These are phyloP conservation scores for Selenicereus undatus DNA, from an alignment of 148 eudicot genomes.

Conservation along the genomic window DNA sequence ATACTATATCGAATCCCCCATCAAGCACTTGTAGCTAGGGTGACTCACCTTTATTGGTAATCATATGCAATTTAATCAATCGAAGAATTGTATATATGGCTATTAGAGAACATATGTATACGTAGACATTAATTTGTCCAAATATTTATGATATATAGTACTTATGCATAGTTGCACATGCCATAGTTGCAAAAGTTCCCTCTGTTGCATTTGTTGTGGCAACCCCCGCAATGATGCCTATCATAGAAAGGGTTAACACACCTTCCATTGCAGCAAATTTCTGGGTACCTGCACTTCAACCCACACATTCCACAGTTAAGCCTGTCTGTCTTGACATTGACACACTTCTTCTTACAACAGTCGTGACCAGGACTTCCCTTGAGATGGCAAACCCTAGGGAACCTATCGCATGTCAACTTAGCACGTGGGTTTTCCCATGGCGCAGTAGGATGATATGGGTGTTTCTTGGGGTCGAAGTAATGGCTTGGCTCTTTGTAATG, in stretches of 20 bases:
- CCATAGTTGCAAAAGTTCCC: slow-evolving; percentile 48
- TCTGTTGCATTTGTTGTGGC: slow-evolving; percentile 47
- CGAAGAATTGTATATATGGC: not conserved
- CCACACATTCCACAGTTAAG: slow-evolving; percentile 70
- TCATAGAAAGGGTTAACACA: slow-evolving; percentile 44
- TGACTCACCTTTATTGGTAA: slow-evolving; percentile 1
- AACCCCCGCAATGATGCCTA: slow-evolving; percentile 52
- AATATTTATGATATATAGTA: not conserved
- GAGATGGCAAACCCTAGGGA: slow-evolving; percentile 47
- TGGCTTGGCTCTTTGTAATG: slow-evolving; percentile 7
- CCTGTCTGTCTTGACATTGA: slow-evolving; percentile 42
- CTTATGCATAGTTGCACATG: slow-evolving; percentile 64
- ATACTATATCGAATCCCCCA: not conserved
- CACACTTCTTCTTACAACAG: slow-evolving; percentile 64
- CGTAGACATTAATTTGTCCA: not conserved
- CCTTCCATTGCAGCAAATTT: slow-evolving; percentile 54
- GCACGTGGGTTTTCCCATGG: not conserved
- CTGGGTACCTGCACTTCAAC: slow-evolving; percentile 44
- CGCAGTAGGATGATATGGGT: not conserved
- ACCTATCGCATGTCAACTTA: slow-evolving; percentile 31
- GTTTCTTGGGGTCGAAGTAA: slow-evolving; percentile 13
- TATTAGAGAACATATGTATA: not conserved
- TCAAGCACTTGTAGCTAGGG: not conserved
- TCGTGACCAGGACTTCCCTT: slow-evolving; percentile 53
- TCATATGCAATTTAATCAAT: not conserved